Evolutionary conservation across 441 rosid species (phyloP).

Genomic region (Gossypium laxum): DNA sequence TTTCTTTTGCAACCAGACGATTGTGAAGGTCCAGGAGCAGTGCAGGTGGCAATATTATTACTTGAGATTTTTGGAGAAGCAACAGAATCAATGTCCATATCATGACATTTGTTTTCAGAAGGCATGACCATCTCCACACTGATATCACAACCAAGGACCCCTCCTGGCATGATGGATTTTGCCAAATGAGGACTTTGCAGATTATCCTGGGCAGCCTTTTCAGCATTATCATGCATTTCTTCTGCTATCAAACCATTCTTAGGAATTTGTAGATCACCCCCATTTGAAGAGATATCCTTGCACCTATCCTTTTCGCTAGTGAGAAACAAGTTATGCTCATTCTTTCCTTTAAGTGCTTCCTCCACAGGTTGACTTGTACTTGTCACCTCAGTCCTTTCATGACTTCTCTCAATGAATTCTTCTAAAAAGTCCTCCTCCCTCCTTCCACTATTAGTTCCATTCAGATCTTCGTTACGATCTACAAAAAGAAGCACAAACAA

Average conservation of each 20-base stretch:
- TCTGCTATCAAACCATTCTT: not conserved
- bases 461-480: not conserved
- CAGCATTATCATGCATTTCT: conserved; percentile 14
- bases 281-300: conserved; percentile 4
- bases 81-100: conserved; percentile 21
- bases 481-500: not conserved
- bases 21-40: conserved; percentile 8
- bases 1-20: conserved; percentile 10
- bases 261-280: not conserved
- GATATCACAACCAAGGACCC: conserved; percentile 14
- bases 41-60: conserved; percentile 12
- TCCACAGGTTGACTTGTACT: not conserved
- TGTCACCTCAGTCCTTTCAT: not conserved
- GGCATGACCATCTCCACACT: conserved; percentile 19
- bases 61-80: conserved; percentile 14
- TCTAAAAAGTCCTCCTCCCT: not conserved
- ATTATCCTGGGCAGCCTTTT: conserved; percentile 10
- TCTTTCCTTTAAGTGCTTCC: not conserved
- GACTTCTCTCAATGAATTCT: not conserved
- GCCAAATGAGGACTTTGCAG: conserved; percentile 13
- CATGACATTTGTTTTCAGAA: conserved; percentile 24
- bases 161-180: conserved; percentile 9
- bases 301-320: not conserved
- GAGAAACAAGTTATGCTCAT: not conserved
- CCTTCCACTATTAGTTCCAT: not conserved